Evolutionary conservation across 192 early-diverging fungal genomes (phyloP), one percentile per base, ranked within the genome.

Genomic region (Chytriomyces confervae): DNA sequence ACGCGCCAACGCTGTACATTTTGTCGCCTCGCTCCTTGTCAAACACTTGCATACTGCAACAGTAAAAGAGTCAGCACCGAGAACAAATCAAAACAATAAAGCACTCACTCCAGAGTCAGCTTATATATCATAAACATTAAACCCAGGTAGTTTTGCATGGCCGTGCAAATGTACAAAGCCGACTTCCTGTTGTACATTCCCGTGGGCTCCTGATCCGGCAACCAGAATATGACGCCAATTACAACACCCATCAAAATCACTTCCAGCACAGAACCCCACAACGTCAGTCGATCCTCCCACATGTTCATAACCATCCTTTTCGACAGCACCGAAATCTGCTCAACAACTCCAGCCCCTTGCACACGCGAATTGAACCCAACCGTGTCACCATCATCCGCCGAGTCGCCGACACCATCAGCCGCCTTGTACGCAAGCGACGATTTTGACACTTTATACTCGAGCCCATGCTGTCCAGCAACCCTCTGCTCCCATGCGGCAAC

Each of bases 51-150:
- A 87, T 80, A 48, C 83, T 84, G 68, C 6, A 29, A 53, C 36
- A 18, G 18, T 3, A 27, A 44, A 49, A 18, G 6, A 76, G 23
- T 16, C 60, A 60, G 18, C 43, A 18, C 16, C 7, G 48, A 13
- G 11, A 48, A 47, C 47, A 20, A 24, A 16, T 11, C 36, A 36
- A 36, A 4, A 61, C 5, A 10, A 27, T 36, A 43, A 63, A 66
- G 27, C 47, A 75, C 82, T 79, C 73, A 84, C 79, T 85, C 84
- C 53, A 61, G 45, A 27, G 69, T 67, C 8, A 83, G 69, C 51
- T 85, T 85, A 77, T 85, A 84, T 27, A 84, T 66, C 65, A 82
- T 72, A 62, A 84, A 85, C 78, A 84, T 87, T 10, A 87, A 49
- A 13, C 75, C 72, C 24, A 87, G 72, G 74, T 85, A 87, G 45